Evolutionary conservation across 305 asterid species (phyloP), one percentile per base, ranked within the genome.

Genomic region (Fraxinus baroniana): DNA sequence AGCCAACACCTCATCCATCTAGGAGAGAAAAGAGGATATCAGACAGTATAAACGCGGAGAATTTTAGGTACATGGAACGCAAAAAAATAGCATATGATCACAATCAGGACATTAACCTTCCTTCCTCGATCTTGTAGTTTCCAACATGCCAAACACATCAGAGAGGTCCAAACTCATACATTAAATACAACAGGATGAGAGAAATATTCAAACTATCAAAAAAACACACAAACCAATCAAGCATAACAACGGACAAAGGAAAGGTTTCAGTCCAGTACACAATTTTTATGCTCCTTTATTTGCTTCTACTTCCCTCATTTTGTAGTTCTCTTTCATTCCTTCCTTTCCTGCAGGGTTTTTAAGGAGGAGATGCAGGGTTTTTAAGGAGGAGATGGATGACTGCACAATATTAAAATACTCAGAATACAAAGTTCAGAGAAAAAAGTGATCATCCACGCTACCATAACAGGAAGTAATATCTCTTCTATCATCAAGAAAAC

Each of bases 1-100:
- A 80, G 98, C 86, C 84, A 94, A 85, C 82, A 92, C 97, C 89
- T 94, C 98, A 32, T 94, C 98, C 98, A 94, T 94, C 98, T 94
- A 90, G 49, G 85, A 73, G 52, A 7, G 41, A 66, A 30, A 1
- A 15, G 72, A 28, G 24, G 77, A 81, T 52, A 32, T 82, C 30
- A 62, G 24, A 17, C 26, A 4, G 7, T 17, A 4, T 52, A n/a
- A 7, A 49, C 62, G 4, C n/a, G 24, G 7, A 5, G 3, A 20
- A n/a, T 55, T 1, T 39, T 39, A 1, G 46, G 3, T 39, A 35
- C 7, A 35, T 35, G 37, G 37, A 35, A 35, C 3, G 13, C 2
- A 8, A 2, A 36, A 36, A 39, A 52, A 52, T 52, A 13, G 64
- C 64, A 17, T 52, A n/a, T 52, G 2, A 52, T 52, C 64, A 52